These are phyloP conservation scores for Schwanniomyces polymorphus DNA, from an alignment of 805 yeast genomes.

Conservation along the genomic window DNA sequence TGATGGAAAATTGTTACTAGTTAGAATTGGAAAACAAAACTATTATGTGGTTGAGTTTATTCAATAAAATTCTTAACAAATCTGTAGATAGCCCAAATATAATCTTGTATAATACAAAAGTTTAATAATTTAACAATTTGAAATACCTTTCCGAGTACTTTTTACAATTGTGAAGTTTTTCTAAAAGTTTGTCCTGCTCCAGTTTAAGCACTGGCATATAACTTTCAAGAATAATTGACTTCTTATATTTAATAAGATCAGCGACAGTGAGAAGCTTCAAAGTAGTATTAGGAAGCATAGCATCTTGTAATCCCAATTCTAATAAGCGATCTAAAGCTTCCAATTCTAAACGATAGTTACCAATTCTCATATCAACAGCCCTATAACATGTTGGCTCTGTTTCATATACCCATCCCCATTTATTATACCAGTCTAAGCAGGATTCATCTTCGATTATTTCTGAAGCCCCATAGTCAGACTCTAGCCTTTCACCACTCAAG, in stretches of 20 bases:
- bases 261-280: background rate
- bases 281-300: conserved; percentile 3
- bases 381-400: conserved; percentile 10
- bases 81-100: conserved; percentile 2
- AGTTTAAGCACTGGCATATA: conserved; percentile 7
- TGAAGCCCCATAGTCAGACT: conserved; percentile 2
- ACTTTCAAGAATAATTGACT: conserved; percentile 4
- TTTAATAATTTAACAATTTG: conserved; percentile 9
- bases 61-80: background rate
- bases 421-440: conserved; percentile 11
- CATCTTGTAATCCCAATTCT: conserved; percentile 4
- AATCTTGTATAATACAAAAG: background rate
- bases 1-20: conserved; percentile 58
- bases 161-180: conserved; percentile 6
- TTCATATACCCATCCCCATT: conserved; percentile 14
- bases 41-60: conserved; percentile 54
- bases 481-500: conserved; percentile 5
- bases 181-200: background rate
- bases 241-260: conserved; percentile 8
- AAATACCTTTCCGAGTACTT: conserved; percentile 7
- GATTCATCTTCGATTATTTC: conserved; percentile 1
- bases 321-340: conserved; percentile 9
- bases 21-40: conserved; percentile 75
- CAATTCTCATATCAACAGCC: conserved; percentile 10
- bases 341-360: conserved; percentile 11